Evolutionary conservation across 2,329 filamentous ascomycete species (phyloP), one percentile per base, ranked within the genome.

Genomic region (Trichoderma citrinoviride): DNA sequence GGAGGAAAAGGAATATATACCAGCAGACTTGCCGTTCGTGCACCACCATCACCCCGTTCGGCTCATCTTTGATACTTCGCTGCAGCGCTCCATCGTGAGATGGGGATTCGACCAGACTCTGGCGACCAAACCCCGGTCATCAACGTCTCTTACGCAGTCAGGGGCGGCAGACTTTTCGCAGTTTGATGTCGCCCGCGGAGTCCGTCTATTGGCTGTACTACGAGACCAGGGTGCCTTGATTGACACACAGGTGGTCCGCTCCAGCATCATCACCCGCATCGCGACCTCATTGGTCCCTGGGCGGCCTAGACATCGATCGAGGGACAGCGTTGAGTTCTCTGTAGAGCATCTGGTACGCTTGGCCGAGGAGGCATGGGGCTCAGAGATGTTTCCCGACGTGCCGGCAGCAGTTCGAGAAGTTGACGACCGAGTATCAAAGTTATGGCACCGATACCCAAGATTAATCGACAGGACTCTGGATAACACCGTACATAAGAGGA

Each of bases 31-130:
- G 14, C 76, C 79, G 1, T 71, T 77, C 25, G 66, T 68, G 10
- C 77, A 80, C 60, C 74, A 73, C 1, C 70, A 77, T 14, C 83
- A 86, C 65, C 83, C 83, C 2, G 64, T 85, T 7, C 77, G 76
- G 46, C 75, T 75, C 43, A 74, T 86, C 21, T 85, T 86, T 67
- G 73, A 77, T 47, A 56, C 67, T 12, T 71, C 70, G 27, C 64
- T 84, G 21, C 73, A 83, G 60, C 72, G 74, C 1, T 71, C 72
- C 2, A 76, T 84, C 17, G 67, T 83, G 8, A 74, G 81, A 41
- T 83, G 79, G 76, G 78, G 79, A 0, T 84, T 85, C 62, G 74
- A 80, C 64, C 71, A 76, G 56, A 75, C 72, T 14, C 60, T 77
- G 25, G 71, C 73, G 2, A 68, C 68, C 25, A 46, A 67, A 29